Conservation (phyloP, 2,329 filamentous ascomycete species). For the Dactylellina sp. region DNA sequence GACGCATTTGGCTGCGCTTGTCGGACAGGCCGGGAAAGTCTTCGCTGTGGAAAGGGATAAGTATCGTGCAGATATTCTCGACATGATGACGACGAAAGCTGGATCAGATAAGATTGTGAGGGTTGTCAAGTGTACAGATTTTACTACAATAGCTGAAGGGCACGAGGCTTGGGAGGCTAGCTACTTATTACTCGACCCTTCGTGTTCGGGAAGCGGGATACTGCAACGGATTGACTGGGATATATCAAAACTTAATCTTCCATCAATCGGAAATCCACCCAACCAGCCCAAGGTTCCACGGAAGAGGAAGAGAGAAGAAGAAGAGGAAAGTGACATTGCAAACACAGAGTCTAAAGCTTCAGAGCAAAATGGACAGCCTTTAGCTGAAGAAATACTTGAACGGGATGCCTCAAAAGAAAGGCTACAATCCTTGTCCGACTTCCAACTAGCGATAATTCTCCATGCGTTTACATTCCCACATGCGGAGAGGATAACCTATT, state of each 20-base stretch:
- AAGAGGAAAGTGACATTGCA: no score
- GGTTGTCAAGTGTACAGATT: conserved; percentile 81
- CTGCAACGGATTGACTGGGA: conserved; percentile 72
- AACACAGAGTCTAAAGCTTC: conserved; percentile 60
- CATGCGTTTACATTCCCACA: conserved; percentile 86
- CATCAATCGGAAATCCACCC: conserved; percentile 30
- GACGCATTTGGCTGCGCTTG: conserved; percentile 85
- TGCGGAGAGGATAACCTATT: conserved; percentile 84
- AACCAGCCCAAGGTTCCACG: background rate
- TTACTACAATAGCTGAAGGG: conserved; percentile 74
- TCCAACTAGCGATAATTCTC: conserved; percentile 83
- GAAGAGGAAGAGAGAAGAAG: conserved; percentile 56
- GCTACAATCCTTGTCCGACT: conserved; percentile 78
- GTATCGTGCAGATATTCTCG: conserved; percentile 77
- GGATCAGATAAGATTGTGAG: conserved; percentile 75
- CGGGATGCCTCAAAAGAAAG: conserved; percentile 72
- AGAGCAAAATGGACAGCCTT: conserved; percentile 63
- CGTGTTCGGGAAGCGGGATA: conserved; percentile 95
- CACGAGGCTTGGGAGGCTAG: conserved; percentile 74
- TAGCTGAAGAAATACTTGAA: conserved; percentile 64
- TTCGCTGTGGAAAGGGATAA: conserved; percentile 84
- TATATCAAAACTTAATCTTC: conserved; percentile 23
- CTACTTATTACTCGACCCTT: conserved; percentile 87
- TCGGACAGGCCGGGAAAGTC: conserved; percentile 69
- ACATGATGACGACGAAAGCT: conserved; percentile 84